Percentiles rank a stretch among this genome's conserved stretches.
Conservation (phyloP, 2,329 filamentous ascomycete genomes). For the Beauveria varroae region DNA sequence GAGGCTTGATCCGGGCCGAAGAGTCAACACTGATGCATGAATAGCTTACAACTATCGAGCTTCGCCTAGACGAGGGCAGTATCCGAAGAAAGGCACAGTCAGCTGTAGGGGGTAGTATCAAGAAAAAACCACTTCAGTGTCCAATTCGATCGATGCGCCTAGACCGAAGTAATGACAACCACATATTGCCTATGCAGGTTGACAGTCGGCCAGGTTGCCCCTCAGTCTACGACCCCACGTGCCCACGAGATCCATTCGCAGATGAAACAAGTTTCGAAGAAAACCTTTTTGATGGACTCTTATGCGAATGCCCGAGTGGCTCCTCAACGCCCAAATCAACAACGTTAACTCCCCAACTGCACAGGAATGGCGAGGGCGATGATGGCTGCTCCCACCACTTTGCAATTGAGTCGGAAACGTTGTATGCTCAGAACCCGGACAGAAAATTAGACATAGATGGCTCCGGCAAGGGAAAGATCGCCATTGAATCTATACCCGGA, state of each 20-base stretch:
- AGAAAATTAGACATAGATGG: no score
- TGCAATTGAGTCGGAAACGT: not conserved
- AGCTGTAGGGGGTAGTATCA: slow-evolving; percentile 23
- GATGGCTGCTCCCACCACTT: not conserved
- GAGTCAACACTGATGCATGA: not conserved
- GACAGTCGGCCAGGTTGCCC: not conserved
- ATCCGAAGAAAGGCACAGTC: slow-evolving; percentile 29
- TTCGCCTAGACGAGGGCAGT: slow-evolving; percentile 26
- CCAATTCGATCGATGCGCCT: slow-evolving; percentile 13
- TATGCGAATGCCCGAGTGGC: slow-evolving; percentile 27
- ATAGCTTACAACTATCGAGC: slow-evolving; percentile 23
- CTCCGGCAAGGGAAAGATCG: not conserved
- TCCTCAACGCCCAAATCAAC: slow-evolving; percentile 30
- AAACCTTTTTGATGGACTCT: slow-evolving; percentile 31
- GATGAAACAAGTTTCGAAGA: slow-evolving; percentile 30
- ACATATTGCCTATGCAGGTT: no score
- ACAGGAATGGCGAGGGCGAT: not conserved
- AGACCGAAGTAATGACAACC: not conserved
- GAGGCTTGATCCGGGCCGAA: not conserved
- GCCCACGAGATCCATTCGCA: slow-evolving; percentile 18
- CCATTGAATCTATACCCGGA: not conserved
- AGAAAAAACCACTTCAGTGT: slow-evolving; percentile 22
- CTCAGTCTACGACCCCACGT: slow-evolving; percentile 15
- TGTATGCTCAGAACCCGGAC: not conserved
- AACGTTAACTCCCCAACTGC: not conserved